phyloP scores from a whole-genome alignment of 345 rosid genomes.

The Murraya paniculata region DNA sequence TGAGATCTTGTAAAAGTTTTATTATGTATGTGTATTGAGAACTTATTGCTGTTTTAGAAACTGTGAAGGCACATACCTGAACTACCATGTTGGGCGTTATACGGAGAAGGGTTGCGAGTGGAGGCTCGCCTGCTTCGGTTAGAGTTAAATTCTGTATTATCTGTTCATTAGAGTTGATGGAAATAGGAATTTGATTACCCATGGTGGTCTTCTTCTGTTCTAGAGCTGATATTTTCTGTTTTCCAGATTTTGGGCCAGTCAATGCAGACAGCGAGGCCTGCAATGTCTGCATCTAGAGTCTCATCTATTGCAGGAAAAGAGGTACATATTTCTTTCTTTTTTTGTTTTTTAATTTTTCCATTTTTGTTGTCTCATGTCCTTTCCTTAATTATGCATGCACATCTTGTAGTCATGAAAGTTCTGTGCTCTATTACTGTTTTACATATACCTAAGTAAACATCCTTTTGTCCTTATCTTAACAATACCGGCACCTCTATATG shows the following conservation, averaged over 20 bases:
- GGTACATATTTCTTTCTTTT: conserved; percentile 27
- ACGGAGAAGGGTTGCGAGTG: conserved; percentile 34
- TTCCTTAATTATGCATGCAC: background rate
- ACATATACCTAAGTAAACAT: too few species aligned
- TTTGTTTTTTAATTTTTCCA: background rate
- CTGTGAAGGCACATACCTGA: background rate
- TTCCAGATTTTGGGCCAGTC: conserved; percentile 47
- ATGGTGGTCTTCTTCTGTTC: background rate
- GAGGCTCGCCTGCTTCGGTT: conserved; percentile 48
- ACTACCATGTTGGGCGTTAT: conserved; percentile 46
- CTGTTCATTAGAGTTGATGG: background rate
- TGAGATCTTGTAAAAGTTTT: background rate
- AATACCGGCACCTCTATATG: background rate
- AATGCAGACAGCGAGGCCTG: conserved; percentile 35
- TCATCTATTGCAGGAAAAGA: conserved; percentile 40
- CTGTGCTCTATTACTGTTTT: too few species aligned
- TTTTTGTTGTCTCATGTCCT: background rate
- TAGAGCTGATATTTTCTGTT: background rate
- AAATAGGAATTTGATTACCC: background rate
- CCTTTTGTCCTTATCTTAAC: background rate
- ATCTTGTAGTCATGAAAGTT: background rate
- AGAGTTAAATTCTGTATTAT: conserved; percentile 14
- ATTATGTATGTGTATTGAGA: background rate
- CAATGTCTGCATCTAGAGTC: conserved; percentile 34
- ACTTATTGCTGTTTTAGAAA: background rate